Evolutionary conservation across 2,329 filamentous ascomycete species (phyloP).

Genomic region (Pseudopyrenochaeta lycopersici): DNA sequence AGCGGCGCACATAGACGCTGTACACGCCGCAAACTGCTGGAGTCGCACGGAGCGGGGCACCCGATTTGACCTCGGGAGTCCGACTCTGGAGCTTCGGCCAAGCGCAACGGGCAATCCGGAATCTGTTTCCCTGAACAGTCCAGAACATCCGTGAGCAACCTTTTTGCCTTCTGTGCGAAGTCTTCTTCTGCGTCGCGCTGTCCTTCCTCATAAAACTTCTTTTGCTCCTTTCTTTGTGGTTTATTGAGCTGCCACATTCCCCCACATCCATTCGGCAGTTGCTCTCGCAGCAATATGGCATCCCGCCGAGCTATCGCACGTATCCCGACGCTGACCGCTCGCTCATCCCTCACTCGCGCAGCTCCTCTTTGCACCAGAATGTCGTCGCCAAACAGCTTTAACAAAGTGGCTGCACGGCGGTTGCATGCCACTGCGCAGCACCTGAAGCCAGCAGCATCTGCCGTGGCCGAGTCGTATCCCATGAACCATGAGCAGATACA

Average conservation of each 20-base stretch:
- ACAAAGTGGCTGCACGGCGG: slow-evolving; percentile 53
- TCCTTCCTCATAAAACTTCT: background rate
- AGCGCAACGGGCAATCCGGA: slow-evolving; percentile 18
- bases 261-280: slow-evolving; percentile 24
- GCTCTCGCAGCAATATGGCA: slow-evolving; percentile 48
- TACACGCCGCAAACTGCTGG: slow-evolving; percentile 3
- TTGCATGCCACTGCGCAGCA: slow-evolving; percentile 66
- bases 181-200: background rate
- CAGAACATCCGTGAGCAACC: slow-evolving; percentile 13
- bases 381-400: slow-evolving; percentile 47
- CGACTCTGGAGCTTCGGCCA: slow-evolving; percentile 6
- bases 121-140: slow-evolving; percentile 24
- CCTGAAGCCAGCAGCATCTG: slow-evolving; percentile 58
- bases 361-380: slow-evolving; percentile 50
- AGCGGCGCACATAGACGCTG: slow-evolving; percentile 11
- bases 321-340: slow-evolving; percentile 52
- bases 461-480: slow-evolving; percentile 68
- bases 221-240: slow-evolving; percentile 1
- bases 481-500: slow-evolving; percentile 76
- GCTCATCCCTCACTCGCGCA: slow-evolving; percentile 46
- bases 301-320: slow-evolving; percentile 56
- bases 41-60: slow-evolving; percentile 2
- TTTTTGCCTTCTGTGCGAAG: slow-evolving; percentile 7
- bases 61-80: slow-evolving; percentile 13
- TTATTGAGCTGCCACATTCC: slow-evolving; percentile 12